Evolutionary conservation across 2,329 filamentous ascomycete species (phyloP).

Genomic region (Endothia cerciana): DNA sequence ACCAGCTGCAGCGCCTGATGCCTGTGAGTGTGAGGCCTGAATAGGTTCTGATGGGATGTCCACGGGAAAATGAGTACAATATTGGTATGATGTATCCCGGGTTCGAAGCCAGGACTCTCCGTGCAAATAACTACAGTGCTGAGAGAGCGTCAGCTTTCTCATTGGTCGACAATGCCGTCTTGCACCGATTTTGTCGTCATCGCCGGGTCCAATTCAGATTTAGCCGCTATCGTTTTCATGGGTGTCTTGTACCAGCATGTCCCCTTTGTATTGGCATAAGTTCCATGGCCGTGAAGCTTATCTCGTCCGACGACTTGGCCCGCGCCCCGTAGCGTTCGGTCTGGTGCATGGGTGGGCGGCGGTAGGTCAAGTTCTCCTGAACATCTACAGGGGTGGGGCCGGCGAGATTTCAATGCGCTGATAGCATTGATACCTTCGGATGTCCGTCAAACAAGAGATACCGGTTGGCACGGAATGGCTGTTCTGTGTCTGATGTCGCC

Average conservation of each 20-base stretch:
- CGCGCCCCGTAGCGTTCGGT: conserved; percentile 8
- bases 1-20: not conserved
- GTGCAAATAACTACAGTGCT: not conserved
- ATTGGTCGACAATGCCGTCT: not conserved
- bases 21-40: not conserved
- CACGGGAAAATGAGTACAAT: no score
- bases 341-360: conserved; percentile 1
- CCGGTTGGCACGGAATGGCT: not conserved
- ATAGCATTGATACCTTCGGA: not conserved
- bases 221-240: conserved; percentile 15
- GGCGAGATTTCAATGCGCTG: no score
- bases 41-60: no score
- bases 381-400: no score
- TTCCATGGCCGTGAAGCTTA: conserved; percentile 11
- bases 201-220: conserved; percentile 13
- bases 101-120: not conserved
- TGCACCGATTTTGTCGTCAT: conserved; percentile 21
- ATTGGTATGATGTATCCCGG: not conserved
- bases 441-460: not conserved
- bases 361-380: conserved; percentile 31
- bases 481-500: not conserved
- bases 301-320: not conserved
- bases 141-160: not conserved
- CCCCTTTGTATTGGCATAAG: conserved; percentile 1
- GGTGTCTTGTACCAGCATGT: conserved; percentile 10